A percentile compares a stretch with the other conserved stretches of the same genome.
Evolutionary conservation across 1,284 basidiomycete genomes (phyloP).

Genomic region (Boletus semigastroideus): DNA sequence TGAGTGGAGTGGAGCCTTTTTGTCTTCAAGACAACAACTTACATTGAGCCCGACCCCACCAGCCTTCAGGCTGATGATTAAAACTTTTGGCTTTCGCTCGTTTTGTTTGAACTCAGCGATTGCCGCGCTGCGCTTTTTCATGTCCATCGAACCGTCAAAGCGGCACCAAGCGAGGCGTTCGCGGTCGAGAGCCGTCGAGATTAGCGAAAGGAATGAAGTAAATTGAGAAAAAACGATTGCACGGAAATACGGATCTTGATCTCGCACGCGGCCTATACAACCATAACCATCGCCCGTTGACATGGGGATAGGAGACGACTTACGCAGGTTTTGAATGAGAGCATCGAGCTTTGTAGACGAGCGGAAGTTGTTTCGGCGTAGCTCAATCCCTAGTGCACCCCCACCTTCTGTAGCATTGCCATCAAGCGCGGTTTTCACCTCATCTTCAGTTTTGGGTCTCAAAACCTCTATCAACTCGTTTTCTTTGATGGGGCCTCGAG

Average conservation of each 20-base stretch:
- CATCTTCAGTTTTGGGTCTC: constrained; percentile 35
- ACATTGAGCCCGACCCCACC: constrained; percentile 93
- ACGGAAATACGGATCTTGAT: constrained; percentile 77
- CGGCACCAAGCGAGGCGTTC: constrained; percentile 76
- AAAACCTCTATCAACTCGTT: constrained; percentile 67
- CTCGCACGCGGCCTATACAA: constrained; percentile 48
- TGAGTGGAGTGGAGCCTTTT: constrained; percentile 9
- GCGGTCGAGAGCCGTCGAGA: constrained; percentile 74
- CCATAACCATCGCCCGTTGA: not conserved
- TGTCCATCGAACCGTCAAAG: constrained; percentile 93
- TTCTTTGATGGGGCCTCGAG: constrained; percentile 65
- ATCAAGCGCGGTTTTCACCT: not conserved
- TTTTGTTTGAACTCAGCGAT: constrained; percentile 73
- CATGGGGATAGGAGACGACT: constrained; percentile 17
- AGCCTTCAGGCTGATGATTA: constrained; percentile 90
- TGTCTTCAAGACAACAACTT: constrained; percentile 20
- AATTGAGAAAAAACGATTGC: constrained; percentile 91
- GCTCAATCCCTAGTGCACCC: constrained; percentile 46
- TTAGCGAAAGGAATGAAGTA: constrained; percentile 80
- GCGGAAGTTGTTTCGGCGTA: constrained; percentile 81
- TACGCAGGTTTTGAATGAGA: constrained; percentile 65
- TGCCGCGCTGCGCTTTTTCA: constrained; percentile 78
- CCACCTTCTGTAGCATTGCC: not conserved
- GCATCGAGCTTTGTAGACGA: constrained; percentile 89
- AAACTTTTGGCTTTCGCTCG: constrained; percentile 69